Conservation (phyloP, 2,329 filamentous ascomycete genomes). For the Colletotrichum lupini region DNA sequence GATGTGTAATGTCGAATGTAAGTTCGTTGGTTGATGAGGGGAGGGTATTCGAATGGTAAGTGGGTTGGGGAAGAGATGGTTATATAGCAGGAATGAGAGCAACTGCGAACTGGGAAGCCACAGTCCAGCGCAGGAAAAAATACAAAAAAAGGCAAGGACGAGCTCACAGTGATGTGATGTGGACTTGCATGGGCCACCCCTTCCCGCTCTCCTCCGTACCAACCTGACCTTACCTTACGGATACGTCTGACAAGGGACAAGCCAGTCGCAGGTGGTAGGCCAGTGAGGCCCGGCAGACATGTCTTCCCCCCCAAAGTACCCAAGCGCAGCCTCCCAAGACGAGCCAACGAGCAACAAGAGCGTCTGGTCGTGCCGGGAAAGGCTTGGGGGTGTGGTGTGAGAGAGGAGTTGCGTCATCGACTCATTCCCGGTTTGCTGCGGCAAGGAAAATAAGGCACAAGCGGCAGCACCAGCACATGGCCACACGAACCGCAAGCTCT, state of each 20-base stretch:
- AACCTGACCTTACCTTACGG: constrained; percentile 8
- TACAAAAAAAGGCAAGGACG: constrained; percentile 10
- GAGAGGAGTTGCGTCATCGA: constrained; percentile 35
- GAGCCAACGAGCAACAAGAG: constrained; percentile 1
- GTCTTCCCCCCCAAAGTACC: constrained; percentile 17
- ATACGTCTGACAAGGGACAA: constrained; percentile 34
- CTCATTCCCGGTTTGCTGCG: constrained; percentile 35
- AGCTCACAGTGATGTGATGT: constrained; percentile 37
- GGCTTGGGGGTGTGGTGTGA: constrained; percentile 30
- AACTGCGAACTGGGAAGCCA: neutral
- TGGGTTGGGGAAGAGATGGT: constrained; percentile 27
- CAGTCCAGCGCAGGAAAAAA: neutral
- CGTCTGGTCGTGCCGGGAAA: constrained; percentile 11
- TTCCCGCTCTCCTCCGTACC: constrained; percentile 13
- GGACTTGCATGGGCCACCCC: constrained; percentile 35
- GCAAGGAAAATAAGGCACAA: constrained; percentile 28
- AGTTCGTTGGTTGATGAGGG: constrained; percentile 25
- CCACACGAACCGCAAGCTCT: neutral
- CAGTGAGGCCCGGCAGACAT: constrained; percentile 10
- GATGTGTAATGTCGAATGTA: neutral
- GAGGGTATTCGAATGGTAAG: neutral
- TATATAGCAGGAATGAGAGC: constrained; percentile 14
- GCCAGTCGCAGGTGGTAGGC: constrained; percentile 27
- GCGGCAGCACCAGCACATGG: neutral
- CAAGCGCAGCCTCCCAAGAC: constrained; percentile 26